phyloP scores from a whole-genome alignment of 2,329 filamentous ascomycete species.

The Apiospora phragmitis region DNA sequence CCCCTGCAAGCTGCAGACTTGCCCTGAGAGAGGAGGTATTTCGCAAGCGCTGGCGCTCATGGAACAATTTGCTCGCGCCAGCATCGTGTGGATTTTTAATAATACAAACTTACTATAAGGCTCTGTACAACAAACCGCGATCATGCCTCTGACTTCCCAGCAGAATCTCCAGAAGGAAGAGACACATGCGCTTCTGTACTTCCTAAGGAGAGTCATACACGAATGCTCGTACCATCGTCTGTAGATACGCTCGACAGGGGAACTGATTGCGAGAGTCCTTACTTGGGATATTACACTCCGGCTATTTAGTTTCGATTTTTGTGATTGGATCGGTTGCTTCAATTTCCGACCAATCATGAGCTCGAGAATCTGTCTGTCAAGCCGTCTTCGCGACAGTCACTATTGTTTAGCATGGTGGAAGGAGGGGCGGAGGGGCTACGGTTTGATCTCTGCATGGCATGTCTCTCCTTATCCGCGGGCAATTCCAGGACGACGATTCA shows the following conservation, averaged over 20 bases:
- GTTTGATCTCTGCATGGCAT: conserved; percentile 29
- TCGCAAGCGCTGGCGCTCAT: not conserved
- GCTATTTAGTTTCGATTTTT: conserved; percentile 19
- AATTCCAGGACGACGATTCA: conserved; percentile 16
- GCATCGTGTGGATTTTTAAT: not conserved
- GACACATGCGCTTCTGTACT: not conserved
- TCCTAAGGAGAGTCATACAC: not conserved
- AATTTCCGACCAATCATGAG: conserved; percentile 14
- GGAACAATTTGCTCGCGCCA: not conserved
- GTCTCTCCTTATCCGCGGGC: conserved; percentile 33
- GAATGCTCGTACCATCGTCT: not conserved
- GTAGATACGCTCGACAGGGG: not conserved
- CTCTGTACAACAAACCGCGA: not conserved
- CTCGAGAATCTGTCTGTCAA: not conserved
- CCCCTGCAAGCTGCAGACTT: not conserved
- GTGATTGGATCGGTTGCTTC: conserved; percentile 22
- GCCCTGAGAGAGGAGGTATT: not conserved
- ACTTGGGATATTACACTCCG: not conserved
- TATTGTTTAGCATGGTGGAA: conserved; percentile 12
- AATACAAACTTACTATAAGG: not conserved
- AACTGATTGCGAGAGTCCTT: not conserved
- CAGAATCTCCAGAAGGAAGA: not conserved
- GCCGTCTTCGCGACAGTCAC: conserved; percentile 15
- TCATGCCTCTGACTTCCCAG: not conserved
- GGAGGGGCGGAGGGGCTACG: conserved; percentile 11